Evolutionary conservation across 306 rosid genomes (phyloP).

Genomic region (Malus sylvestris): DNA sequence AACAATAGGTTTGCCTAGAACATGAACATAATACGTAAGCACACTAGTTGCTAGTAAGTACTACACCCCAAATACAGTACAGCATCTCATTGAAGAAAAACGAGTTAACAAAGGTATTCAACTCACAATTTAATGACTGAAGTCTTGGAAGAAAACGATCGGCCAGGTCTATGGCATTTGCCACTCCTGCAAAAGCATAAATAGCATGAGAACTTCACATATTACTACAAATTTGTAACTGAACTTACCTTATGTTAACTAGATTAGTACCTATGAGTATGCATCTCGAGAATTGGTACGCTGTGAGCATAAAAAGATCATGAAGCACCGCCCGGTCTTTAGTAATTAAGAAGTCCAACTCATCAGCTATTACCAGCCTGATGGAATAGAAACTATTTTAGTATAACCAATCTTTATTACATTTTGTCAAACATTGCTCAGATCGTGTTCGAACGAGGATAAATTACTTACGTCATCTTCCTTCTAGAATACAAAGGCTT

Average conservation of each 20-base stretch:
- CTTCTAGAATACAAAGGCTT: conserved; percentile 30
- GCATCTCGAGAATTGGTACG: conserved; percentile 80
- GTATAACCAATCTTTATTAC: background rate
- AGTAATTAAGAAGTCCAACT: conserved; percentile 83
- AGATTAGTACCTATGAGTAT: conserved; percentile 57
- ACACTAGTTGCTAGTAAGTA: conserved; percentile 4
- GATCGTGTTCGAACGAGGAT: background rate
- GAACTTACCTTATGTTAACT: background rate
- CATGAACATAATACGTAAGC: background rate
- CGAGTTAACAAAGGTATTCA: background rate
- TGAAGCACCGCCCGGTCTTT: conserved; percentile 82
- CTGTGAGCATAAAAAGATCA: conserved; percentile 91
- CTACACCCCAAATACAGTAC: background rate
- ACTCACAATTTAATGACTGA: conserved; percentile 83
- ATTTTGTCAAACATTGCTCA: background rate
- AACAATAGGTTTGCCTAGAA: conserved; percentile 70
- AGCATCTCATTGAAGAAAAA: background rate
- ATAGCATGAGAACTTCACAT: background rate
- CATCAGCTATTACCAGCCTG: conserved; percentile 83
- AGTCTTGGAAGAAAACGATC: conserved; percentile 94
- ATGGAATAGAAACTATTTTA: conserved; percentile 1
- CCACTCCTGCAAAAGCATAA: conserved; percentile 50
- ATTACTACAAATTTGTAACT: background rate
- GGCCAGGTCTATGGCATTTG: conserved; percentile 91
- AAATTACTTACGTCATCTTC: conserved; percentile 62